Base-by-base conservation (phyloP, 495 filamentous ascomycete genomes). In the Penicillium psychrofluorescens region DNA sequence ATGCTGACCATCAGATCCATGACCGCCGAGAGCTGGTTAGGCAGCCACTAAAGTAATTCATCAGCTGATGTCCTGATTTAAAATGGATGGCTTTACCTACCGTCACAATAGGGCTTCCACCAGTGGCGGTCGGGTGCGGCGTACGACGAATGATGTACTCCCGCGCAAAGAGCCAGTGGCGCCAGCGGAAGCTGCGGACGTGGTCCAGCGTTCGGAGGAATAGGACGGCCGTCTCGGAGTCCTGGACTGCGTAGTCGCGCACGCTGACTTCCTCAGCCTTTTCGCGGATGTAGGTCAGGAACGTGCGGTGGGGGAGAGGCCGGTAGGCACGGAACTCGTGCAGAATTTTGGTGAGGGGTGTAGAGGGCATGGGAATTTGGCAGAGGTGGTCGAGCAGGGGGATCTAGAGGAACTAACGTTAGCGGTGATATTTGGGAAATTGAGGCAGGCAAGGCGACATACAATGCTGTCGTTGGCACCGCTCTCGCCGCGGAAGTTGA, bases 91-190 rank as follows among this genome's bases (percentile, higher is more conserved):
- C 7, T 3, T 11, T 9, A 68, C 76, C 55, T 63, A 79, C 79
- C 13, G 85, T 91, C 10, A 95, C 85, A 45, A 95, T 95, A 1
- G 90, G 90, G 56, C 86, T 91, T 1, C 90, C 90, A 1, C 90
- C 90, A 0, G 90, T 95, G 5, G 90, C 90, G 27, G 85, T 91
- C 0, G 90, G 88, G 54, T 95, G 86, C 0, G 67, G 71, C 0
- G 86, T 92, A 45, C 81, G 76, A 55, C 86, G 87, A 43, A 95
- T 76, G 46, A 95, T 95, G 51, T 95, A 95, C 72, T 95, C 90
- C 14, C 88, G 71, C n/a, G 88, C 88, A 53, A 95, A 95, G 48
- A 89, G 81, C 90, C 90, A 95, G 55, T 95, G 90, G 4, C 90
- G 74, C 90, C 90, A 95, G 46, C 90, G 70, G 68, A 95, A 95